phyloP scores from a whole-genome alignment of 2,329 filamentous ascomycete genomes.

The Paraphaeosphaeria minitans region DNA sequence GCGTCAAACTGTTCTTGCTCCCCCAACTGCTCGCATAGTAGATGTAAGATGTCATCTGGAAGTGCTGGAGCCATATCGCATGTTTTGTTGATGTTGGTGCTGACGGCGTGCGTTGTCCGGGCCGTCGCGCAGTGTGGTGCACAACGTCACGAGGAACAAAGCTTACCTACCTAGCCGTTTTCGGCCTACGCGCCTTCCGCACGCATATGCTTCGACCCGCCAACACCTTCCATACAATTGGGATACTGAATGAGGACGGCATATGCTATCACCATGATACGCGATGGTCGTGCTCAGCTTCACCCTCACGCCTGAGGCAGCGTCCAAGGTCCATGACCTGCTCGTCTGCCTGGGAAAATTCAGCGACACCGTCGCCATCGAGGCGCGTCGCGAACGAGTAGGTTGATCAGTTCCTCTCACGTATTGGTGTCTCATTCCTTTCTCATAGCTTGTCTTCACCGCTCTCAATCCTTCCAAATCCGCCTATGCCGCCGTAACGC shows the following conservation, averaged over 20 bases:
- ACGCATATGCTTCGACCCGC: slow-evolving; percentile 9
- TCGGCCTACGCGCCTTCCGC: slow-evolving; percentile 29
- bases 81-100: slow-evolving; percentile 15
- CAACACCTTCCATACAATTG: slow-evolving; percentile 14
- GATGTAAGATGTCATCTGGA: slow-evolving; percentile 64
- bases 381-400: slow-evolving; percentile 72
- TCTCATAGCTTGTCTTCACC: slow-evolving; percentile 67
- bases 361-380: slow-evolving; percentile 77
- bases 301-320: slow-evolving; percentile 74
- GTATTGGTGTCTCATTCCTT: slow-evolving; percentile 18
- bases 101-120: slow-evolving; percentile 1
- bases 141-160: slow-evolving; percentile 19
- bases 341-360: slow-evolving; percentile 78
- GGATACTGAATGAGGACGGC: not conserved
- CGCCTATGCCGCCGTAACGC: slow-evolving; percentile 74
- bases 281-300: slow-evolving; percentile 65
- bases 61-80: slow-evolving; percentile 44
- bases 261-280: slow-evolving; percentile 11
- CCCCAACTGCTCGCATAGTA: slow-evolving; percentile 65
- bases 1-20: slow-evolving; percentile 62
- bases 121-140: no score
- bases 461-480: slow-evolving; percentile 81
- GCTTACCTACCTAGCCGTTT: slow-evolving; percentile 18
- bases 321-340: slow-evolving; percentile 72
- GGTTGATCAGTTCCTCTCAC: slow-evolving; percentile 18